Evolutionary conservation across 306 rosid species (phyloP), one percentile per base, ranked within the genome.

Genomic region (Vigna unguiculata): DNA sequence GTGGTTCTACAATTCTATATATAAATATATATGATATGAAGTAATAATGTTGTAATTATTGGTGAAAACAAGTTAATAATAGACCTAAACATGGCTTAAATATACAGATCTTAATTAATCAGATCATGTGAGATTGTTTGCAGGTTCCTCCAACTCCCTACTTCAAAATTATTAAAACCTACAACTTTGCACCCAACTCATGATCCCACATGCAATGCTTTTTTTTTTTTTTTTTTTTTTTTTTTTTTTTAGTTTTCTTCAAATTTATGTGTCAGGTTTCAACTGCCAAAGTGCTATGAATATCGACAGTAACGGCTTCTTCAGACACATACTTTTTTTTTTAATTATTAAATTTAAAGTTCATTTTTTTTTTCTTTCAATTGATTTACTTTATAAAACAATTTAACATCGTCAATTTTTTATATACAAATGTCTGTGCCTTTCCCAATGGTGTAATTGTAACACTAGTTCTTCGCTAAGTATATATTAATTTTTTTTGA

Each of bases 41-140:
- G 7, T 32, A 5, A 32, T 67, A 80, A 74, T 72, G n/a, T 4
- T 21, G 46, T 58, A 38, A 72, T 82, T 58, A 72, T 72, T 52
- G 66, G 58, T 47, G n/a, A 38, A 14, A 8, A 19, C 28, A 53
- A 58, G 13, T 67, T 55, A 47, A 54, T 24, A 65, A 82, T 64
- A 49, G 65, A 24, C 71, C 66, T 45, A 63, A 63, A 64, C 32
- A 12, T 24, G 8, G 66, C 57, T 74, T 49, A 63, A 28, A 32
- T 49, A 63, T 59, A 32, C 36, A 32, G 7, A 59, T 59, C 65
- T 59, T 59, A 71, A 64, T 59, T 59, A 71, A 64, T 49, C 48
- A 34, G 17, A 72, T 77, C 82, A 72, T 77, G 82, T 82, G 85
- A 65, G 28, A 54, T 59, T 74, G 71, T 80, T 74, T 65, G 60